Evolutionary conservation across 441 rosid species (phyloP), one percentile per base, ranked within the genome.

Genomic region (Corymbia calophylla): DNA sequence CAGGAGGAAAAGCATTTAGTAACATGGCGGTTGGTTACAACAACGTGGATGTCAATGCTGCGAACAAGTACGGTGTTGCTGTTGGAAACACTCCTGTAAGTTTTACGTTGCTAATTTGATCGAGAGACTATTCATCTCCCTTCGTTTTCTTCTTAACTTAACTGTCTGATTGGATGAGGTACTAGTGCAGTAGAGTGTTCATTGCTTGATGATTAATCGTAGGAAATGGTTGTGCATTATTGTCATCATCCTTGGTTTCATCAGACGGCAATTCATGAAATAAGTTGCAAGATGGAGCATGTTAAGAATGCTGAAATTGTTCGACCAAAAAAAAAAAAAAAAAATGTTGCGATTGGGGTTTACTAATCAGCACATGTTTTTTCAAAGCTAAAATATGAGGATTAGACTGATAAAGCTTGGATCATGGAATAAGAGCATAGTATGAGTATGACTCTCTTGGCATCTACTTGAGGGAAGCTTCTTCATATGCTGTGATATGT

Each of bases 1-100:
- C 99, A 1, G 99, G 99, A 87, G 99, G 99, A 32, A 97, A 92
- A 90, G 99, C 97, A 53, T 98, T 97, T 86, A 96, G 99, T 82
- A 98, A 98, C 96, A 98, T 98, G 99, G 99, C 99, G 88, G 99
- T 98, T 68, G 99, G 99, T 35, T 98, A 97, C 90, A 96, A 98
- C 94, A 98, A 98, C 91, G 99, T 98, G n/a, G 98, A 98, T 92
- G 99, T 98, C 60, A 95, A 91, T 92, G 99, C 98, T 15, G 99
- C 99, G 68, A 98, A 92, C 90, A 98, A 98, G 95, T 94, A 98
- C 87, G 96, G 98, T 44, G 94, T 98, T 91, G 98, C 99, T 66
- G 99, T 98, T 86, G 99, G 99, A 64, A 98, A 98, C 90, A 98
- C 99, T 91, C 99, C 98, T 64, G 99, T 98, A 95, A 94, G 96